These are phyloP conservation scores for Phytophthora ramorum DNA, from an alignment of 352 stramenopile species.

Conservation along the genomic window DNA sequence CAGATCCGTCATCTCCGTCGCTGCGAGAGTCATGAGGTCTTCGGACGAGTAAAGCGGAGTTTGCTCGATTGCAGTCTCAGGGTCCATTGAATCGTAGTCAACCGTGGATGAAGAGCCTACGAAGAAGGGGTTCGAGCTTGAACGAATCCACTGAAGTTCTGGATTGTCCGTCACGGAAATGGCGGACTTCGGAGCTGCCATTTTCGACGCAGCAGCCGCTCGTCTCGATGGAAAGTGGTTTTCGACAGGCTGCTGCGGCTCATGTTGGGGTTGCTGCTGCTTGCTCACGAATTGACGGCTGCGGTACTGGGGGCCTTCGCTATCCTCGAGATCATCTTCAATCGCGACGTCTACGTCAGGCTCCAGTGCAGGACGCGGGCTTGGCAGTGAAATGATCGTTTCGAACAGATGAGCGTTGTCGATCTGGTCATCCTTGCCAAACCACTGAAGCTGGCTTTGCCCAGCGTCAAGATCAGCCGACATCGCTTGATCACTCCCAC, in stretches of 20 bases:
- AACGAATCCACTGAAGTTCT: constrained; percentile 60
- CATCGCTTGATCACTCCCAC: constrained; percentile 14
- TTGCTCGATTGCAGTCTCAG: constrained; percentile 70
- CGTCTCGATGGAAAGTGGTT: constrained; percentile 27
- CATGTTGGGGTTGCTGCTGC: constrained; percentile 20
- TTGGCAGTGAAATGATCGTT: constrained; percentile 49
- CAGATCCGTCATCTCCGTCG: constrained; percentile 67
- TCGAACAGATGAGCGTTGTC: constrained; percentile 65
- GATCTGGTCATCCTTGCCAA: constrained; percentile 64
- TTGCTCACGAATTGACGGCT: constrained; percentile 19
- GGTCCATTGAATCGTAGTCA: constrained; percentile 67
- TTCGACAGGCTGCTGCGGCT: constrained; percentile 17
- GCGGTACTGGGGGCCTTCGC: constrained; percentile 19
- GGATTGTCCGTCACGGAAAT: constrained; percentile 20
- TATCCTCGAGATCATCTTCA: constrained; percentile 32
- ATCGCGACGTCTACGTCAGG: constrained; percentile 25
- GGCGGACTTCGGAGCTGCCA: constrained; percentile 6
- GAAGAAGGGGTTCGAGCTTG: constrained; percentile 67
- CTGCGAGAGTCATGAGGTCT: constrained; percentile 60
- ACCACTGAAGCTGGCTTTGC: constrained; percentile 50
- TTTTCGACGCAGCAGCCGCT: constrained; percentile 22
- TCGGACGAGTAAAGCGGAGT: constrained; percentile 65
- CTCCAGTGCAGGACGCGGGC: constrained; percentile 23
- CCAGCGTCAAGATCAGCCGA: constrained; percentile 8
- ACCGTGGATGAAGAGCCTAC: constrained; percentile 16